Base-by-base conservation (phyloP, 2,329 filamentous ascomycete species). In the Calonectria naviculata region DNA sequence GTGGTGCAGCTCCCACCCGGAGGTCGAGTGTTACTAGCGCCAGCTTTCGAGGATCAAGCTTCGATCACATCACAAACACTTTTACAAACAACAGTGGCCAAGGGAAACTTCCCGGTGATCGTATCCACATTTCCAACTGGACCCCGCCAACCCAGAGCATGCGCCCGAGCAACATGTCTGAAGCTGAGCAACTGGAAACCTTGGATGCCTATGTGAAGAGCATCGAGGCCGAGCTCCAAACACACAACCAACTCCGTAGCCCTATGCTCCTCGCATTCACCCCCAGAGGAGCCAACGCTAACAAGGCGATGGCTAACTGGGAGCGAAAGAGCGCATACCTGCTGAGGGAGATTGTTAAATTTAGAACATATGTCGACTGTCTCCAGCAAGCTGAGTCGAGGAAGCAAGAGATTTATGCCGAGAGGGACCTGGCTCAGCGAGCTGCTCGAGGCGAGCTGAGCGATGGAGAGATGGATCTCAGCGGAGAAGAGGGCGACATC, bases 241-340 rank as follows among this genome's bases (percentile, higher is more conserved):
- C 89, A 72, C 97, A 99, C 84, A 98, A 98, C 79, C 93, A 95
- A 80, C 87, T 98, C 74, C 92, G 97, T 75, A 91, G 91, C 68
- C 92, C 95, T 3, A 97, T 98, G 93, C 89, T 95, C 67, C 88
- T 98, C 66, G 95, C 97, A 10, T 98, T 97, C 81, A 95, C 94
- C 17, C 93, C 95, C 4, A 91, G 95, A 34, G 93, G 96, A 72
- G 89, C 91, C 42, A 98, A 98, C 79, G 90, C 92, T 19, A 87
- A 86, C 73, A 95, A 93, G 83, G 95, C 96, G 19, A 96, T 98
- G 93, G 89, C 92, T 24, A 99, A 99, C 83, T 99, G 97, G 96
- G 95, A 99, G 86, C 92, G 93, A 80, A 98, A 98, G 86, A 97
- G 94, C 67, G 93, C 94, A 34, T 98, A 98, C 81, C 85, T 99